Evolutionary conservation across 257 asterid genomes (phyloP).

Genomic region (Verbascum thapsus): DNA sequence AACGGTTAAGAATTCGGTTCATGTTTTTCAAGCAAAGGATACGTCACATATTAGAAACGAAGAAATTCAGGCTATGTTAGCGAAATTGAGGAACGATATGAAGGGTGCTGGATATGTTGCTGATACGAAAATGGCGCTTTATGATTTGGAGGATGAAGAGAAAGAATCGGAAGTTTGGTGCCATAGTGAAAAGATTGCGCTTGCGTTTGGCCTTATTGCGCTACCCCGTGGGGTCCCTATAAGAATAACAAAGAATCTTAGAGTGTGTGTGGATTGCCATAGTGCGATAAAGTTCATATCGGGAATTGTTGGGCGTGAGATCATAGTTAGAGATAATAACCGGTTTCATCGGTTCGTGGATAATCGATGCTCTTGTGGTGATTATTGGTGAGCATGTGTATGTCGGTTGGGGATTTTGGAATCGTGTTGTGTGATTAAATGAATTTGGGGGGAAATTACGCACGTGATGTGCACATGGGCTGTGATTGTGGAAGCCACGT

Average conservation of each 20-base stretch:
- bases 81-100: conserved; percentile 56
- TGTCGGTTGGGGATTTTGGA: no score
- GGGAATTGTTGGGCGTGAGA: conserved; percentile 67
- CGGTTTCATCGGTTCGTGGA: conserved; percentile 70
- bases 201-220: conserved; percentile 77
- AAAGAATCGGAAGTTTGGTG: conserved; percentile 82
- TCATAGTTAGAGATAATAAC: conserved; percentile 74
- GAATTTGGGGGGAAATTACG: no score
- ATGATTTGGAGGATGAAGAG: conserved; percentile 87
- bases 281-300: conserved; percentile 81
- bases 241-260: conserved; percentile 78
- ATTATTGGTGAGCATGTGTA: conserved; percentile 62
- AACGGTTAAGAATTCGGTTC: conserved; percentile 57
- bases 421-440: no score
- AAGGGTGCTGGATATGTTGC: conserved; percentile 76
- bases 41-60: conserved; percentile 50
- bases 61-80: conserved; percentile 75
- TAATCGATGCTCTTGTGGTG: conserved; percentile 73
- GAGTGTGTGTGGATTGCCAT: conserved; percentile 92
- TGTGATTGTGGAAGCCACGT: no score
- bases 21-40: conserved; percentile 87
- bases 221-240: conserved; percentile 73
- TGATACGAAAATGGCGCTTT: conserved; percentile 62
- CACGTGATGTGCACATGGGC: no score
- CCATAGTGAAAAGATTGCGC: conserved; percentile 89